These are phyloP conservation scores for Mimosa pudica DNA, from an alignment of 306 rosid species.

Conservation along the genomic window DNA sequence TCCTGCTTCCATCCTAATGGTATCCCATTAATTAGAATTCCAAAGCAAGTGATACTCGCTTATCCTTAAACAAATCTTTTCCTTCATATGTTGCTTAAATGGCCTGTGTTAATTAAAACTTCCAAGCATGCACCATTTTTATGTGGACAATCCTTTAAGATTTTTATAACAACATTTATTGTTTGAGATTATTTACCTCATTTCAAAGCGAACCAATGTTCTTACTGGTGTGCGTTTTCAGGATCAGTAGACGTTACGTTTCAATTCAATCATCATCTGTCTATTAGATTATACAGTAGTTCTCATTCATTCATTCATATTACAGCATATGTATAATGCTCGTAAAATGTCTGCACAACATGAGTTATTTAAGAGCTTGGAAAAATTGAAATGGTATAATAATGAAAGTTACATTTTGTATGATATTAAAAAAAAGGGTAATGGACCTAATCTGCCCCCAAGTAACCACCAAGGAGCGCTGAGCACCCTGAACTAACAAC, in stretches of 20 bases:
- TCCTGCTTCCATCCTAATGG: background rate
- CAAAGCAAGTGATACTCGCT: conserved; percentile 19
- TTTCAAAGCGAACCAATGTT: background rate
- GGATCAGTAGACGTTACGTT: background rate
- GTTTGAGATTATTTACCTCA: background rate
- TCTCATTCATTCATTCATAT: background rate
- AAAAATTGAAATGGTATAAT: background rate
- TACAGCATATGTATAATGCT: background rate
- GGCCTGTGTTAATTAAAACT: background rate
- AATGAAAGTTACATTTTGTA: background rate
- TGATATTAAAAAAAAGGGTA: background rate
- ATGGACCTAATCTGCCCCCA: no score
- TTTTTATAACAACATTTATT: background rate
- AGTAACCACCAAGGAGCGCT: no score
- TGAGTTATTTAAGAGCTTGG: background rate
- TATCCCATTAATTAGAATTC: conserved; percentile 4
- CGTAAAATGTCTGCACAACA: background rate
- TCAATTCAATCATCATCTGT: background rate
- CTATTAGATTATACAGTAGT: background rate
- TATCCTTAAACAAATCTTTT: background rate
- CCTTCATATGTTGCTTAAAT: conserved; percentile 5
- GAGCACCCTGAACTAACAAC: no score
- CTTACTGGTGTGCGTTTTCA: background rate
- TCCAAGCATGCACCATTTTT: background rate
- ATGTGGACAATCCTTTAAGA: background rate